These are phyloP conservation scores for Globisporangium camurandrum DNA, from an alignment of 352 stramenopile species.

Conservation along the genomic window DNA sequence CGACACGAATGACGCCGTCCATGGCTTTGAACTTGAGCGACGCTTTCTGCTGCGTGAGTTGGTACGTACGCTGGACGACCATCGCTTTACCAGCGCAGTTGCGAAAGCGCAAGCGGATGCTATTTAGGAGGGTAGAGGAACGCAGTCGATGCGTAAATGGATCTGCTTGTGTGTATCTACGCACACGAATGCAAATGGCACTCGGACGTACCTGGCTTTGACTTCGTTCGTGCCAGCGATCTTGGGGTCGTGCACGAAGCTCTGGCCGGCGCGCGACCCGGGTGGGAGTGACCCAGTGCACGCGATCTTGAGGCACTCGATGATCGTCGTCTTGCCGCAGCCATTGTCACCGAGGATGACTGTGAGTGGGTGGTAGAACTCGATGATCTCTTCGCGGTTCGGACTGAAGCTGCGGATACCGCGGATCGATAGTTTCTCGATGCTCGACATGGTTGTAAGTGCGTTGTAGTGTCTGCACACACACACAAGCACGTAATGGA, in stretches of 20 bases:
- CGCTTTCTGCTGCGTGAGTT: constrained; percentile 91
- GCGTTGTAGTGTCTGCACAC: no score
- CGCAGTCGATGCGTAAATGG: background rate
- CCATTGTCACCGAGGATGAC: constrained; percentile 97
- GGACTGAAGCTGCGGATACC: constrained; percentile 97
- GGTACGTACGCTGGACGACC: constrained; percentile 93
- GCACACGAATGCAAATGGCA: background rate
- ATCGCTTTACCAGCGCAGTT: constrained; percentile 82
- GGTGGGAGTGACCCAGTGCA: constrained; percentile 94
- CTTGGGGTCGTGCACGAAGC: constrained; percentile 97
- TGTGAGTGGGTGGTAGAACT: constrained; percentile 99
- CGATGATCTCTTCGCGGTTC: constrained; percentile 91
- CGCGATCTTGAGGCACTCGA: constrained; percentile 98
- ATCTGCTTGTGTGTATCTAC: no score
- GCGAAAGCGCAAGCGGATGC: constrained; percentile 89
- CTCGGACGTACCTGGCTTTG: constrained; percentile 35
- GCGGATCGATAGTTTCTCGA: constrained; percentile 98
- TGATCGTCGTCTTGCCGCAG: constrained; percentile 99
- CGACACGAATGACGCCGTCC: constrained; percentile 91
- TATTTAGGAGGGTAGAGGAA: constrained; percentile 5
- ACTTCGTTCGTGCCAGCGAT: constrained; percentile 89
- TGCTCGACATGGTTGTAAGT: constrained; percentile 94
- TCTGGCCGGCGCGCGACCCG: constrained; percentile 80
- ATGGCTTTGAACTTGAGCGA: constrained; percentile 93
- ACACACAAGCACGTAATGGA: no score